Evolutionary conservation across 768 basidiomycete genomes (phyloP), one percentile per base, ranked within the genome.

Genomic region (Calocybe gangraenosa): DNA sequence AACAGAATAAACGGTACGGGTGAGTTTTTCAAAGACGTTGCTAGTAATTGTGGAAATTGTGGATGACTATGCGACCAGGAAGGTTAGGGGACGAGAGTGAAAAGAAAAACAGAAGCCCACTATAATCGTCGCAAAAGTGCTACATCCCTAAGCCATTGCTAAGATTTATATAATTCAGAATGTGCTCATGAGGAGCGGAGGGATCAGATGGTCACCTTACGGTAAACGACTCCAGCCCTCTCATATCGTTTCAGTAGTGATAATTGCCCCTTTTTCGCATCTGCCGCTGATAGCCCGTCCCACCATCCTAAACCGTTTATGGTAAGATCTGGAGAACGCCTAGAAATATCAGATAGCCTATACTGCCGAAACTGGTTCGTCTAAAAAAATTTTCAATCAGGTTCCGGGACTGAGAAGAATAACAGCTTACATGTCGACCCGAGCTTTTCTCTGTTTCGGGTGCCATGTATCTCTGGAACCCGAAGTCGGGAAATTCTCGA

Each of bases 31-130:
- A 43, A 14, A 25, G 52, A 48, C 10, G 22, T 37, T 11, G 40
- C 46, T 5, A 54, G 18, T 4, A 51, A n/a, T 46, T 51, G 44
- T 13, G 52, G 52, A 32, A 53, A 33, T 20, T 42, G 47, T 18
- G 52, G 52, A 35, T 53, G 52, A 31, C 52, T 53, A n/a, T 10
- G 11, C 11, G 18, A 18, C 17, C 17, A 14, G 3, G 13, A 8
- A 39, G 17, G 13, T 20, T 19, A 17, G 19, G 3, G 23, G 28
- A 19, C 15, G 5, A 32, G 18, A 7, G 9, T 15, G 2, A 37
- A 1, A 38, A 37, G 10, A 28, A 20, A 37, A 14, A 8, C 36
- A 21, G 7, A 4, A n/a, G 30, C 52, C 13, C 28, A 50, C 52
- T 47, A 54, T 17, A 54, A 11, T 15, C 20, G 34, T 11, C 40